Evolutionary conservation across 306 rosid species (phyloP).

Genomic region (Trifolium dubium): DNA sequence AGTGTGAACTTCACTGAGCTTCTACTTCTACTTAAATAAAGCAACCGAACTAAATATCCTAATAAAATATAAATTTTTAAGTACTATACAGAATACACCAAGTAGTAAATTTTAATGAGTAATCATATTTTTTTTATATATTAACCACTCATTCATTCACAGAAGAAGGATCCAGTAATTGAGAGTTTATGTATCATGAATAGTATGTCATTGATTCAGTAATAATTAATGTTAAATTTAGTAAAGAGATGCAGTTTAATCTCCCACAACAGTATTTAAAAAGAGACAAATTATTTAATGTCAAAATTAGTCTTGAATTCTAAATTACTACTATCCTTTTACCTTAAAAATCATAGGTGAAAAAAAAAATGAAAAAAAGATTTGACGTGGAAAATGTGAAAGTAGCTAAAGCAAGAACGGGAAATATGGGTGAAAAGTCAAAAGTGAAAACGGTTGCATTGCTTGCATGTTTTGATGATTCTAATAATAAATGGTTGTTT

Average conservation of each 20-base stretch:
- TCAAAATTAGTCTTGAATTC: too few species aligned
- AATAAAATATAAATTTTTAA: constrained; percentile 11
- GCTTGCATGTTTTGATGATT: background rate
- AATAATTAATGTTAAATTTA: too few species aligned
- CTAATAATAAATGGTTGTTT: background rate
- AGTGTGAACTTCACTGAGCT: constrained; percentile 22
- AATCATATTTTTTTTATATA: background rate
- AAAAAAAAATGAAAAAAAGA: too few species aligned
- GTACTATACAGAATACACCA: background rate
- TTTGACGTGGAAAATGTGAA: background rate
- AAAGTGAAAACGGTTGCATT: background rate
- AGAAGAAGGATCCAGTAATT: too few species aligned
- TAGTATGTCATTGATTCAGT: too few species aligned
- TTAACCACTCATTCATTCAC: too few species aligned
- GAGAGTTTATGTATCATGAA: too few species aligned
- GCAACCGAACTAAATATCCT: background rate
- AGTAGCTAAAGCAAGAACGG: background rate
- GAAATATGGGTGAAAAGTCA: constrained; percentile 12
- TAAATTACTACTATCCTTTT: too few species aligned
- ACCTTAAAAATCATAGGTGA: too few species aligned
- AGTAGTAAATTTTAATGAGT: background rate
- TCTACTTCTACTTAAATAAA: constrained; percentile 59
- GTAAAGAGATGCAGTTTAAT: too few species aligned
- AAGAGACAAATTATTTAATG: too few species aligned
- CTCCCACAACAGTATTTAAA: too few species aligned